Evolutionary conservation across 2,329 filamentous ascomycete genomes (phyloP).

Genomic region (Domatiomyces catenatus): DNA sequence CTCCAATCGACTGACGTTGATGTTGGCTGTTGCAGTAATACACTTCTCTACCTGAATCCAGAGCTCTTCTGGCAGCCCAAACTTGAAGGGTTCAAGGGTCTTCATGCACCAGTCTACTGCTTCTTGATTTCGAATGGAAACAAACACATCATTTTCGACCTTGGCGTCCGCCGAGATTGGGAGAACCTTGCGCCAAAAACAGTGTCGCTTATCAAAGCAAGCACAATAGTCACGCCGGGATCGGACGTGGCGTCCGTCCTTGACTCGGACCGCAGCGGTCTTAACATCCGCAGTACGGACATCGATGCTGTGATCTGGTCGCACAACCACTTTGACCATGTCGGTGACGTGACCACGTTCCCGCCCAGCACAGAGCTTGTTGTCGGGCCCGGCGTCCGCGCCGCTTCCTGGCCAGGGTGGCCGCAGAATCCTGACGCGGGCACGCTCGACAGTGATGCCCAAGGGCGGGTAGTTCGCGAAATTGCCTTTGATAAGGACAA

Average conservation of each 20-base stretch:
- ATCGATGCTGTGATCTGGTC: slow-evolving; percentile 17
- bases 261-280: background rate
- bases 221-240: background rate
- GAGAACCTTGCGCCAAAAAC: slow-evolving; percentile 12
- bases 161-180: slow-evolving; percentile 18
- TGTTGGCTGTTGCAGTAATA: background rate
- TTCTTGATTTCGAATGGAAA: slow-evolving; percentile 3
- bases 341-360: slow-evolving; percentile 35
- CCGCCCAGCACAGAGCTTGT: slow-evolving; percentile 32
- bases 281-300: background rate
- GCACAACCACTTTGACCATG: slow-evolving; percentile 30
- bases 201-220: slow-evolving; percentile 1
- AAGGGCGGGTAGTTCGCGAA: slow-evolving; percentile 16
- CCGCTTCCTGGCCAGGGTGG: slow-evolving; percentile 32
- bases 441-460: slow-evolving; percentile 23
- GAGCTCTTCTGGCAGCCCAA: background rate
- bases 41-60: background rate
- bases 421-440: slow-evolving; percentile 26
- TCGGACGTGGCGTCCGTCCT: background rate
- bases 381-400: slow-evolving; percentile 37
- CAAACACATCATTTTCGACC: slow-evolving; percentile 15
- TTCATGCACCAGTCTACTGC: slow-evolving; percentile 3
- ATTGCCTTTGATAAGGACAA: slow-evolving; percentile 16
- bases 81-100: slow-evolving; percentile 1
- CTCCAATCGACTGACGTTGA: background rate